Base-by-base conservation (phyloP, 2,329 filamentous ascomycete species). In the Fusarium compactum region DNA sequence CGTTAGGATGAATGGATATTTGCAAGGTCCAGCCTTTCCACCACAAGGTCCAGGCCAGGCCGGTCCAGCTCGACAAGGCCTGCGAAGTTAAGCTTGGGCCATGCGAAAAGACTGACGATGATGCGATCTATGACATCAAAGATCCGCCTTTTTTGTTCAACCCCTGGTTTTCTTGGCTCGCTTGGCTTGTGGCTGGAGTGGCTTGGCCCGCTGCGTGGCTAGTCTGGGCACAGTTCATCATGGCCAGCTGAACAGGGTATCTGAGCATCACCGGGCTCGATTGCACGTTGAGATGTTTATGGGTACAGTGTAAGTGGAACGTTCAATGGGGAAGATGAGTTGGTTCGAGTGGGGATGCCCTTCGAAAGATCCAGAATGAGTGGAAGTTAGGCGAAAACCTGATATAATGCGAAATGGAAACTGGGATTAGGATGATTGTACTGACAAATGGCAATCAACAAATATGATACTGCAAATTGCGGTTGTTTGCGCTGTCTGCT, bases 81-180 rank as follows among this genome's bases (percentile, higher is more conserved):
- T 47, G 41, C 44, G 22, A 55, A 40, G 32, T 43, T 53, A 38
- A 69, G 58, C 51, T 63, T 68, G 69, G 62, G 43, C 61, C 55
- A 53, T 20, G 22, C 20, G 25, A 48, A 43, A 44, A 71, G 51
- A 47, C 46, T 50, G 58, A 59, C 38, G 40, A 74, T 55, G 68
- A 70, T 67, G 61, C 59, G 69, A 63, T 74, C 67, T 55, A 76
- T 76, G 74, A 76, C 74, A 76, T 76, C 72, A 76, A 67, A 40
- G 50, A 44, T 57, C 62, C 46, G 52, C 58, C 47, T 45, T 58
- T 58, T 58, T 68, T 55, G 59, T 59, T 54, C 24, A 58, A 53
- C 55, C 61, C 67, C 58, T 69, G 67, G 56, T 52, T 62, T 62
- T 29, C 51, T 67, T 64, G 57, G 62, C 58, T 71, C 67, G 46